Evolutionary conservation across 2,329 filamentous ascomycete species (phyloP), one percentile per base, ranked within the genome.

Genomic region (Onygena corvina): DNA sequence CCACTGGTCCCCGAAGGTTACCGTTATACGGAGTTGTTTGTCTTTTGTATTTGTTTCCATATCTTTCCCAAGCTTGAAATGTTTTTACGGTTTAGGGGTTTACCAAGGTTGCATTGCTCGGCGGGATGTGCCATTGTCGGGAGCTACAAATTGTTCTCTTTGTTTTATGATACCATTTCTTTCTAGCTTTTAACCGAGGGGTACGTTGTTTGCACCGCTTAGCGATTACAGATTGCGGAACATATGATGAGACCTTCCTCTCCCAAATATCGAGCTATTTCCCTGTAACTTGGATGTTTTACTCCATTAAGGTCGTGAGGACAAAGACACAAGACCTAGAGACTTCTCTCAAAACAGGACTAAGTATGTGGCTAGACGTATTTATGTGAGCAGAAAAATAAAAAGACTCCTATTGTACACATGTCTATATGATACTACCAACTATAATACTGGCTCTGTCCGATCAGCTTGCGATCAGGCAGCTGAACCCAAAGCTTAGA

Each of bases 371-470:
- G 8, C 29, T 4, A 11, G 29, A 31, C n/a, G 9, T 31, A 11
- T 11, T 31, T 12, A 8, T 31, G 8, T 4, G n/a, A 11, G n/a
- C 9, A 8, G n/a, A 31, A 31, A 31, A 31, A 12, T 31, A 31
- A 31, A 31, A 12, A 31, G n/a, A 31, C 33, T 35, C 20, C 20
- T 42, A 42, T 8, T 42, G 21, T 42, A 42, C 36, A 42, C 21
- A 25, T 27, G 21, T 25, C 21, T n/a, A 23, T n/a, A 18, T 12
- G 16, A 51, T 38, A 12, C 25, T 82, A 96, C 90, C 90, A 98
- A 53, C 84, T 80, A 68, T 93, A 93, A 66, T 92, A 93, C 62
- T 87, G 90, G 58, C 85, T 78, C 71, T 95, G 89, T 30, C 81
- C 81, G 53, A 83, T 82, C 49, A 98, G 75, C 4, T 84, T 85